These are phyloP conservation scores for Leishmania tropica DNA, from an alignment of 208 protist genomes.

Conservation along the genomic window DNA sequence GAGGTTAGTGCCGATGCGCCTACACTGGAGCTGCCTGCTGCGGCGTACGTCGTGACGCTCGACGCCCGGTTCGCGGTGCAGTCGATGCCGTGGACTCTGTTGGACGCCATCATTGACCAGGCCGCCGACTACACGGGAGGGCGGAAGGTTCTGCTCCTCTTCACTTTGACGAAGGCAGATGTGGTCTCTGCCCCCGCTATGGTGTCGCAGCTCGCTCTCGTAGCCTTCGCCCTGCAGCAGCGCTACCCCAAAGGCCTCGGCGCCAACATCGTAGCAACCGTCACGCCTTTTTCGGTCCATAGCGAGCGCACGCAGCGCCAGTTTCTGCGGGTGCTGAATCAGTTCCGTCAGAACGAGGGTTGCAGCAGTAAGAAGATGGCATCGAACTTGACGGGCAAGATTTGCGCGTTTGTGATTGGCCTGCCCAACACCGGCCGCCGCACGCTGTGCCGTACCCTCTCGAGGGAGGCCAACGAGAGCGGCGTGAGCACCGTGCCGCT, in stretches of 20 bases:
- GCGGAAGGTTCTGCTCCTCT: constrained; percentile 73
- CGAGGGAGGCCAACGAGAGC: constrained; percentile 44
- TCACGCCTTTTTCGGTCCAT: constrained; percentile 69
- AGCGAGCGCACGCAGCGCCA: constrained; percentile 62
- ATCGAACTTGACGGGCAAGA: constrained; percentile 75
- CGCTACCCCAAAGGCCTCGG: constrained; percentile 59
- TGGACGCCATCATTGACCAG: constrained; percentile 80
- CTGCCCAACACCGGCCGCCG: constrained; percentile 81
- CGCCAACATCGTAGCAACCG: constrained; percentile 41
- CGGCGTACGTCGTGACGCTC: constrained; percentile 76
- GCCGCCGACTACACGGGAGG: constrained; percentile 51
- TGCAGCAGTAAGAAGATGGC: constrained; percentile 53
- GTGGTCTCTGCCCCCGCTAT: constrained; percentile 74
- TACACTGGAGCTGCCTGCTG: constrained; percentile 69
- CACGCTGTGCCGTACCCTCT: constrained; percentile 66
- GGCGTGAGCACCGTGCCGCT: constrained; percentile 73
- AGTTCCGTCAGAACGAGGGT: constrained; percentile 64
- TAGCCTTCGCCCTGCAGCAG: constrained; percentile 59
- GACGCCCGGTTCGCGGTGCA: constrained; percentile 86
- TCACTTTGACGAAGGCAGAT: constrained; percentile 83
- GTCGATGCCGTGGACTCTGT: constrained; percentile 76
- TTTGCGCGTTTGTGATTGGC: constrained; percentile 82
- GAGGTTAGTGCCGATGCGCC: constrained; percentile 1
- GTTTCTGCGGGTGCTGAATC: constrained; percentile 64
- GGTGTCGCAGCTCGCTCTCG: constrained; percentile 75